Percentiles rank a stretch among this genome's conserved stretches.
phyloP scores from a whole-genome alignment of 139 green algal species.

The Gonium pectorale region DNA sequence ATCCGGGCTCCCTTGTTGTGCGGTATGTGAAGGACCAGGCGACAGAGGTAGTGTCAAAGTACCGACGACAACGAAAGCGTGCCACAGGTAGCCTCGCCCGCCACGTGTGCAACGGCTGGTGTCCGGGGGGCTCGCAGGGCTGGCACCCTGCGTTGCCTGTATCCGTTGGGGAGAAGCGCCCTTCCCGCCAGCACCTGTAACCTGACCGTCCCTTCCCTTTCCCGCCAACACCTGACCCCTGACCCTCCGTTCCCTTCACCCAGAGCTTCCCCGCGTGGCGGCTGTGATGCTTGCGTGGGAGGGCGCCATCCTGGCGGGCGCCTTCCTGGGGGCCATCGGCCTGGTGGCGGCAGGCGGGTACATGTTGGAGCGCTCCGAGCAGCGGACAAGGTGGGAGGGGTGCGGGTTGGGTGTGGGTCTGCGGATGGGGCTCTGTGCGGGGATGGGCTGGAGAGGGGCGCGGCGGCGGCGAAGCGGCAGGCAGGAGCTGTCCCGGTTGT shows the following conservation, averaged over 20 bases:
- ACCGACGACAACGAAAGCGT: neutral
- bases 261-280: slow-evolving; percentile 25
- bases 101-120: too few relatives aligned
- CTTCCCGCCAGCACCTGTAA: too few relatives aligned
- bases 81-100: neutral
- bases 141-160: too few relatives aligned
- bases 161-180: too few relatives aligned
- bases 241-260: neutral
- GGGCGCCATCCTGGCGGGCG: slow-evolving; percentile 30
- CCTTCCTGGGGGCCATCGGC: neutral
- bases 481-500: too few relatives aligned
- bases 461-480: too few relatives aligned
- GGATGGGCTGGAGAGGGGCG: too few relatives aligned
- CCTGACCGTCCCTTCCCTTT: too few relatives aligned
- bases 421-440: too few relatives aligned
- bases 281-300: slow-evolving; percentile 36
- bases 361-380: slow-evolving; percentile 29
- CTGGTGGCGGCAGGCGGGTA: neutral
- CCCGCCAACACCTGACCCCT: neutral
- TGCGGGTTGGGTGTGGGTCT: too few relatives aligned
- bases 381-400: neutral
- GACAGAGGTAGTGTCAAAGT: neutral
- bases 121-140: too few relatives aligned
- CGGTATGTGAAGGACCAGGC: neutral
- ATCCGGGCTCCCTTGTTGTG: slow-evolving; percentile 19